Conservation (phyloP, 2,329 filamentous ascomycete genomes). For the Microdochium trichocladiopsis region DNA sequence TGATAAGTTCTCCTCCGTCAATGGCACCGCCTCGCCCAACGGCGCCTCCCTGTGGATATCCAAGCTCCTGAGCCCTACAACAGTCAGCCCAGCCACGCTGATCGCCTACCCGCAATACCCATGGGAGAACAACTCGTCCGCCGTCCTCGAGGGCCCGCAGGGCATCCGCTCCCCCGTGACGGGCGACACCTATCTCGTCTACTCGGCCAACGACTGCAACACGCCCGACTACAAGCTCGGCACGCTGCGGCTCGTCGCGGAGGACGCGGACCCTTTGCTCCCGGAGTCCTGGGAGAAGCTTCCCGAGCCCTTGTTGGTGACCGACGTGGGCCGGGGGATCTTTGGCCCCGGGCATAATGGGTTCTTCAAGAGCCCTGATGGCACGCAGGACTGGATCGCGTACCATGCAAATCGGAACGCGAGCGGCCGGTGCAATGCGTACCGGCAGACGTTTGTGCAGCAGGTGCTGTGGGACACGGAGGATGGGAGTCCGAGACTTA, state of each 20-base stretch:
- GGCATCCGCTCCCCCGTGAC: constrained; percentile 5
- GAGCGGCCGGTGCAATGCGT: constrained; percentile 3
- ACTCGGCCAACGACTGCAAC: constrained; percentile 11
- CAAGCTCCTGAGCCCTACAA: constrained; percentile 6
- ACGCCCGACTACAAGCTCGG: constrained; percentile 10
- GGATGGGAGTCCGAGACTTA: constrained; percentile 2
- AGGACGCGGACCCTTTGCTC: constrained; percentile 5
- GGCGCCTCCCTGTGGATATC: constrained; percentile 11
- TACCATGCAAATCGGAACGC: constrained; percentile 8
- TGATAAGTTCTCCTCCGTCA: constrained; percentile 9
- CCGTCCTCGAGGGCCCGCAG: constrained; percentile 9
- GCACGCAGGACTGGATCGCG: constrained; percentile 10
- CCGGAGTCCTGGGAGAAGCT: constrained; percentile 8
- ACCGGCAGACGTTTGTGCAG: constrained; percentile 8
- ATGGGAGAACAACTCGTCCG: constrained; percentile 7
- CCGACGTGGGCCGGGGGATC: constrained; percentile 4
- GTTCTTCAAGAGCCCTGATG: constrained; percentile 13
- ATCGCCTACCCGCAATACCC: constrained; percentile 6
- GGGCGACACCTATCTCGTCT: constrained; percentile 8
- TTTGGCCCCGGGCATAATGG: constrained; percentile 11
- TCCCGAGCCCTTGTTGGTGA: constrained; percentile 6
- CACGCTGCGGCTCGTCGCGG: constrained; percentile 3
- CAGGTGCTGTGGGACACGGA: constrained; percentile 5
- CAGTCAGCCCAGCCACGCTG: constrained; percentile 7
- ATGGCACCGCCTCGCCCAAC: constrained; percentile 6